Evolutionary conservation across 1,284 basidiomycete genomes (phyloP), one percentile per base, ranked within the genome.

Genomic region (Cystobasidium slooffiae): DNA sequence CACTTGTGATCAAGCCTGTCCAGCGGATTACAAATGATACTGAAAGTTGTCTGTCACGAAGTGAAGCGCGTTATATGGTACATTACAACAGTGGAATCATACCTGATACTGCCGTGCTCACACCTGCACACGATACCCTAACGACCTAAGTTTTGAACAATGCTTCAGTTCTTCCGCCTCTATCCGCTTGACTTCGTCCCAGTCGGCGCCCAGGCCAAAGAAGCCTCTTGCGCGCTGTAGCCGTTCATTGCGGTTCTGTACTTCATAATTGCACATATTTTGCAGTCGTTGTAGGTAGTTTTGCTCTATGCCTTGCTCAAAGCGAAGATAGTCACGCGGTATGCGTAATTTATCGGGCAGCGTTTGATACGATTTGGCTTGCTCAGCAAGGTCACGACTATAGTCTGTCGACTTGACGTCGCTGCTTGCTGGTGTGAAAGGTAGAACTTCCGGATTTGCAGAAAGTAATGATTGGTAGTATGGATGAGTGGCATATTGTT

Each of bases 161-260:
- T 87, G 88, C 75, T 86, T 85, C 59, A 92, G 84, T 51, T 84
- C 85, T 84, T 91, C 89, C 39, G 82, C 82, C 68, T 89, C 86
- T 74, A 93, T 90, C 77, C 81, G 81, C 81, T 84, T 85, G 72
- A 93, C 89, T 83, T 92, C 92, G 58, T 92, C 90, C 89, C 91
- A 93, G 81, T 97, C 90, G 20, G 92, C 91, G 22, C 92, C 91
- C 75, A 94, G 84, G 1, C 94, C 94, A 81, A 97, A 93, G 78
- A 96, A 84, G 2, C 94, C 94, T 3, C 91, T 84, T 78, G 93
- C 90, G 5, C 87, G 85, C 59, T 93, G 89, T 79, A 90, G 89
- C 75, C 85, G 84, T 73, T 88, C 87, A 78, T 89, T 85, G 79
- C 88, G 88, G 75, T 84, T 81, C 76, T 91, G 88, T 69, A 88